These are phyloP conservation scores for Hypoxylon sp. DNA, from an alignment of 2,329 filamentous ascomycete genomes.

Conservation along the genomic window DNA sequence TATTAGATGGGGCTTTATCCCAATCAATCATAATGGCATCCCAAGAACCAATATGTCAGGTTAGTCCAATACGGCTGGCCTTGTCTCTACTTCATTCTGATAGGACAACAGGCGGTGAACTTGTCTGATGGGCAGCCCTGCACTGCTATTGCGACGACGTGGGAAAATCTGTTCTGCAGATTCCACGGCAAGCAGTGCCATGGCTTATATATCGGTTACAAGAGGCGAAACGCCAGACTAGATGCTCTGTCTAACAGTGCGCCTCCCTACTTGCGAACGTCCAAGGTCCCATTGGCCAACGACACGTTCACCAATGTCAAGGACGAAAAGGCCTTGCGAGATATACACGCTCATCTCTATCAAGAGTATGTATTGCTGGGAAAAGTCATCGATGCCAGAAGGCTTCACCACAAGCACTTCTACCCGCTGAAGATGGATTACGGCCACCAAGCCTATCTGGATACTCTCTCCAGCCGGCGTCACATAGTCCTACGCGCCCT, in stretches of 20 bases:
- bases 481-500: slow-evolving; percentile 53
- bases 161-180: slow-evolving; percentile 57
- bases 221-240: slow-evolving; percentile 59
- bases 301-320: slow-evolving; percentile 56
- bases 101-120: slow-evolving; percentile 48
- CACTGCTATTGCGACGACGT: slow-evolving; percentile 53
- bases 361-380: slow-evolving; percentile 48
- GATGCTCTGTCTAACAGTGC: slow-evolving; percentile 53
- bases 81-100: slow-evolving; percentile 2
- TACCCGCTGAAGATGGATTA: slow-evolving; percentile 51
- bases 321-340: slow-evolving; percentile 53
- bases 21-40: slow-evolving; percentile 12
- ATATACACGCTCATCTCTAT: slow-evolving; percentile 58
- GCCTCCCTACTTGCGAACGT: slow-evolving; percentile 55
- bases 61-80: neutral
- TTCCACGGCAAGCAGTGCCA: slow-evolving; percentile 58
- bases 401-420: slow-evolving; percentile 51
- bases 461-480: slow-evolving; percentile 51
- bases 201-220: slow-evolving; percentile 63
- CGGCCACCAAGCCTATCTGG: slow-evolving; percentile 51
- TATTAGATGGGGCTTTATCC: neutral
- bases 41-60: slow-evolving; percentile 26
- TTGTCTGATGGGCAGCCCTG: slow-evolving; percentile 55
- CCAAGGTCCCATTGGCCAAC: slow-evolving; percentile 54
- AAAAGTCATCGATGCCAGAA: slow-evolving; percentile 46